Conservation (phyloP, 2,329 filamentous ascomycete species). For the Ceratocystiopsis brevicomis region DNA sequence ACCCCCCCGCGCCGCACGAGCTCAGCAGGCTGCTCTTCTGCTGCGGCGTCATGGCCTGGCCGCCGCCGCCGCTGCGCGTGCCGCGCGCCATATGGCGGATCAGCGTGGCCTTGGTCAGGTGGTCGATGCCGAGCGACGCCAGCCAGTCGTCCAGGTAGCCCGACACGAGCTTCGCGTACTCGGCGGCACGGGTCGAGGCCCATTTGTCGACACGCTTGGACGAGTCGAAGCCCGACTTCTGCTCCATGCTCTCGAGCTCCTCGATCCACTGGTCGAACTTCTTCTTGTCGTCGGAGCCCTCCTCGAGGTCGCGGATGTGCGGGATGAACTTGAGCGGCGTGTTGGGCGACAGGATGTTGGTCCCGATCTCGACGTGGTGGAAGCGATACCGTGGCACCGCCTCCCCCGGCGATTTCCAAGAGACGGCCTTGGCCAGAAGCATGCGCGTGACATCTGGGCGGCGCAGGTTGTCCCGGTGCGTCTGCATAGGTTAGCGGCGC, state of each 20-base stretch:
- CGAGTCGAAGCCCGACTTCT: constrained; percentile 36
- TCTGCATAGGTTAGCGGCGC: neutral
- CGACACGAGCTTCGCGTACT: constrained; percentile 31
- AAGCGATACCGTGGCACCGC: constrained; percentile 40
- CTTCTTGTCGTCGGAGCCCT: constrained; percentile 29
- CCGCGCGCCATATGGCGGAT: constrained; percentile 34
- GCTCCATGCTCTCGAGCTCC: constrained; percentile 37
- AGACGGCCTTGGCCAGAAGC: constrained; percentile 16
- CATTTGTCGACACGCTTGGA: constrained; percentile 33
- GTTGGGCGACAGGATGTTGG: constrained; percentile 40
- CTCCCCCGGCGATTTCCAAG: constrained; percentile 29
- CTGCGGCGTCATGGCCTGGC: constrained; percentile 31
- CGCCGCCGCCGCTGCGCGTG: constrained; percentile 23
- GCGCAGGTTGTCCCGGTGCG: constrained; percentile 6
- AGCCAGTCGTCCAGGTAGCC: constrained; percentile 37
- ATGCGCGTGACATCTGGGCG: constrained; percentile 2
- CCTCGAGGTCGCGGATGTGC: constrained; percentile 36
- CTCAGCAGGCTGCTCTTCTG: constrained; percentile 33
- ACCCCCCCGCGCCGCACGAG: constrained; percentile 21
- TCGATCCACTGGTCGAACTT: constrained; percentile 37
- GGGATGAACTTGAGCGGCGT: constrained; percentile 42
- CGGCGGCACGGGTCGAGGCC: constrained; percentile 28
- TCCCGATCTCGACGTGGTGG: constrained; percentile 39
- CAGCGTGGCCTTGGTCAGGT: constrained; percentile 31
- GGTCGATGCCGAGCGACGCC: constrained; percentile 26